phyloP scores from a whole-genome alignment of 2,329 filamentous ascomycete species.

The Westerdykella aurantiaca region DNA sequence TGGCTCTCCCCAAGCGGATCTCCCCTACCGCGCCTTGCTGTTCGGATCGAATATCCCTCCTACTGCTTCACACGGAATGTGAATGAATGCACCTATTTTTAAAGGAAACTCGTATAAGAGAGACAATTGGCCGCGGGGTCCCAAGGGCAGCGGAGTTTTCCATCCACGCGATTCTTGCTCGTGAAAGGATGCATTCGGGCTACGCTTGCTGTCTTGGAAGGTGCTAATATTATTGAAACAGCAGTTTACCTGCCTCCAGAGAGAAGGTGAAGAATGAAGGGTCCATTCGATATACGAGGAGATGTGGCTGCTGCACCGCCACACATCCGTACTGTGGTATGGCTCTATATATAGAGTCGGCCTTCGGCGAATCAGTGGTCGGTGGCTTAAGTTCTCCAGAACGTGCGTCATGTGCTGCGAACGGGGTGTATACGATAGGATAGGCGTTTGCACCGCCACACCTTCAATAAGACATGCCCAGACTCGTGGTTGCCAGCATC shows the following conservation, averaged over 20 bases:
- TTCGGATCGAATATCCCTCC: too few species aligned
- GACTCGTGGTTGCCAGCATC: constrained; percentile 16
- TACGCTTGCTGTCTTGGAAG: too few species aligned
- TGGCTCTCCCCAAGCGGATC: too few species aligned
- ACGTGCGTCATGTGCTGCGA: constrained; percentile 11
- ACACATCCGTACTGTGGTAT: constrained; percentile 9
- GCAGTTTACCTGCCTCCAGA: constrained; percentile 3
- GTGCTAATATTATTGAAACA: constrained; percentile 10
- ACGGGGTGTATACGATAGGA: constrained; percentile 5
- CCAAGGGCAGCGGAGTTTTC: too few species aligned
- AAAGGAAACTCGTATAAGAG: too few species aligned
- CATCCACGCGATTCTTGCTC: too few species aligned
- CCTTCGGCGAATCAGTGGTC: constrained; percentile 8
- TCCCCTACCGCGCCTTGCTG: too few species aligned
- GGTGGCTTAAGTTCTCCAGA: constrained; percentile 4
- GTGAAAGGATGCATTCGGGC: too few species aligned
- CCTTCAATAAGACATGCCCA: constrained; percentile 11
- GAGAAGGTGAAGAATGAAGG: constrained; percentile 3
- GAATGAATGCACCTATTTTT: too few species aligned
- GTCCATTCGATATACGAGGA: not conserved
- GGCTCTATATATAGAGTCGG: constrained; percentile 11
- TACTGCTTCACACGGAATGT: too few species aligned
- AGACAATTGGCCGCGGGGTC: too few species aligned
- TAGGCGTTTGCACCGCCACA: constrained; percentile 22
- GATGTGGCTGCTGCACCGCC: constrained; percentile 13